These are phyloP conservation scores for Dictyostelium firmibasis DNA, from an alignment of 78 protist species.

Conservation along the genomic window DNA sequence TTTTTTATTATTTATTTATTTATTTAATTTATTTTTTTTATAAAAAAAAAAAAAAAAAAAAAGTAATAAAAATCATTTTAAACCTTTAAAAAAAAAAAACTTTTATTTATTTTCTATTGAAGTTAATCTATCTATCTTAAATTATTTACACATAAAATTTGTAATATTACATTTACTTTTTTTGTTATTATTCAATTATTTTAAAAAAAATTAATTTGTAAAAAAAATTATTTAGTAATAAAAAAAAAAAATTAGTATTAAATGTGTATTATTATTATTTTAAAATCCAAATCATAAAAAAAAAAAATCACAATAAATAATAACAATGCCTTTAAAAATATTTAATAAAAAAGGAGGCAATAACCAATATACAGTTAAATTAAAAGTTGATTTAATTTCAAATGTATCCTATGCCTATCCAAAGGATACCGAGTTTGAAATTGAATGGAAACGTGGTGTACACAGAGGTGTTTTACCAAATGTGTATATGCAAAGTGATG, in stretches of 20 bases:
- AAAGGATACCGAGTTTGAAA: conserved; percentile 14
- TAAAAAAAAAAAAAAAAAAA: not conserved
- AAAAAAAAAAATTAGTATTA: not conserved
- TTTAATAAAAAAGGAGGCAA: not conserved
- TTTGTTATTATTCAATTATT: not conserved
- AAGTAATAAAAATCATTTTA: not conserved
- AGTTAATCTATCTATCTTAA: not conserved
- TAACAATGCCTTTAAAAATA: conserved; percentile 27
- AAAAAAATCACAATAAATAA: not conserved
- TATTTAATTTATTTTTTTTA: not conserved
- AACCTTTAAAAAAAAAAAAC: not conserved
- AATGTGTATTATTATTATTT: not conserved
- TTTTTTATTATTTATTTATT: not conserved
- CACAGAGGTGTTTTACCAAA: conserved; percentile 22
- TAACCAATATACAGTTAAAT: conserved; percentile 28
- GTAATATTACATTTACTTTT: not conserved
- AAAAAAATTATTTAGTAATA: not conserved
- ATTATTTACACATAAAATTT: not conserved
- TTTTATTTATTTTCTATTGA: not conserved
- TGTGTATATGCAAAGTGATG: not conserved
- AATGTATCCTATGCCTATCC: not conserved
- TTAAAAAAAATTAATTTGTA: not conserved
- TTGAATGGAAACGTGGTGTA: conserved; percentile 52
- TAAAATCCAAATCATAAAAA: not conserved
- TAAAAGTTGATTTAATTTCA: conserved; percentile 55